These are phyloP conservation scores for Rubroboletus pulcherrimus DNA, from an alignment of 768 basidiomycete genomes.

Conservation along the genomic window DNA sequence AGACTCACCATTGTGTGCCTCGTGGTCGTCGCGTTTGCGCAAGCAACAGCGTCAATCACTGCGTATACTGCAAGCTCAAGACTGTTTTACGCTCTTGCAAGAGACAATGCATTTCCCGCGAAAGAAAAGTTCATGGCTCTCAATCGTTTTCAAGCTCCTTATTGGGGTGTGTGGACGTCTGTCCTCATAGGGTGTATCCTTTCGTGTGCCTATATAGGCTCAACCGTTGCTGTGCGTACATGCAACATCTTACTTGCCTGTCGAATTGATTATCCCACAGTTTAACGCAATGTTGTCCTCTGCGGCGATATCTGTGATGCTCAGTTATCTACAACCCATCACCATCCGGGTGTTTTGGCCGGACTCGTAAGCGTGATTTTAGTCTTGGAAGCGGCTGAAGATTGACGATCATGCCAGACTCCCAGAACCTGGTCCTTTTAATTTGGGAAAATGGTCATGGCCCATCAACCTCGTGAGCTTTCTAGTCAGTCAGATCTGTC, in stretches of 20 bases:
- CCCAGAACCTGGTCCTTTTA: constrained; percentile 45
- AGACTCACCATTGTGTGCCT: constrained; percentile 49
- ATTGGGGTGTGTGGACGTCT: constrained; percentile 52
- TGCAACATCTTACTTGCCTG: not conserved
- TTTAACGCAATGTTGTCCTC: constrained; percentile 57
- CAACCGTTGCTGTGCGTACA: constrained; percentile 46
- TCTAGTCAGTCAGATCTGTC: constrained; percentile 31
- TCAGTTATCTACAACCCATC: constrained; percentile 56
- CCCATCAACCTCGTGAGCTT: constrained; percentile 46
- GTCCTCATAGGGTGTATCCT: constrained; percentile 51
- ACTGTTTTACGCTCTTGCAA: constrained; percentile 52
- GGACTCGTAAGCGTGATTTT: constrained; percentile 34
- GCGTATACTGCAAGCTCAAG: constrained; percentile 58
- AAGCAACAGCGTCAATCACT: constrained; percentile 54
- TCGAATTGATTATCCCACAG: constrained; percentile 18
- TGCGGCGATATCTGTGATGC: constrained; percentile 55
- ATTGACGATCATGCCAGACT: constrained; percentile 33
- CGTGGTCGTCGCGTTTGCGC: constrained; percentile 44
- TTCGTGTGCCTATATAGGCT: constrained; percentile 57
- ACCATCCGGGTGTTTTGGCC: constrained; percentile 59
- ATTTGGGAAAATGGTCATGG: constrained; percentile 52
- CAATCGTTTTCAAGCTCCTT: constrained; percentile 52
- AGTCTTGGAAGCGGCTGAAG: not conserved
- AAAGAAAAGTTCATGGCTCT: constrained; percentile 46
- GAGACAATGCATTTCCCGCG: constrained; percentile 50